Percentiles rank a stretch among this genome's conserved stretches.
Conservation (phyloP, 2,329 filamentous ascomycete genomes). For the Metarhizium humberi region DNA sequence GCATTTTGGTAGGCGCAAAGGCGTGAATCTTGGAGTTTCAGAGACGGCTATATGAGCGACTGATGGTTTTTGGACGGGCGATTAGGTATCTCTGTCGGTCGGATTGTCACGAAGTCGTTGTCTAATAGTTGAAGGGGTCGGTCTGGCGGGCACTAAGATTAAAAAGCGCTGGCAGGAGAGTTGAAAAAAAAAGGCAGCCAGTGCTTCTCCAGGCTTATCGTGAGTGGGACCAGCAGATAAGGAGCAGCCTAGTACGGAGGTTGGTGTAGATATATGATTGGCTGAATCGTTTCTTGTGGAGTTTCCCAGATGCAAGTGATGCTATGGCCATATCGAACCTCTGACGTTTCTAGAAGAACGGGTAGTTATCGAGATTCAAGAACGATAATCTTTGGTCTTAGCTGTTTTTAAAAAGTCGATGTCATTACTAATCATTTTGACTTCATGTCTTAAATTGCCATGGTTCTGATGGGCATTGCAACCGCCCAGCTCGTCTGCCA, state of each 20-base stretch:
- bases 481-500: too few species aligned
- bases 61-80: background rate
- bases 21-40: background rate
- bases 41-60: background rate
- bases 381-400: background rate
- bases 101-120: background rate
- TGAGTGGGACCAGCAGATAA: background rate
- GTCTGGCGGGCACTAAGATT: background rate
- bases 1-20: conserved; percentile 43
- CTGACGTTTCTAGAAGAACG: background rate
- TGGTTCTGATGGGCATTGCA: background rate
- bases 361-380: background rate
- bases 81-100: background rate
- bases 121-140: background rate
- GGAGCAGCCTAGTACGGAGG: background rate
- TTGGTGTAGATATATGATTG: background rate
- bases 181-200: conserved; percentile 1
- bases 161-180: background rate
- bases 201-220: conserved; percentile 1
- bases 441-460: background rate
- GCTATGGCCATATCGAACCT: background rate
- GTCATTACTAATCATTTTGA: background rate
- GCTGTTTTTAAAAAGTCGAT: background rate
- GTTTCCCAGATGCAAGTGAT: background rate
- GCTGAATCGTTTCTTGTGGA: background rate